A percentile compares a stretch with the other conserved stretches of the same genome.
Conservation (phyloP, 257 asterid genomes). For the Cordia subcordata region DNA sequence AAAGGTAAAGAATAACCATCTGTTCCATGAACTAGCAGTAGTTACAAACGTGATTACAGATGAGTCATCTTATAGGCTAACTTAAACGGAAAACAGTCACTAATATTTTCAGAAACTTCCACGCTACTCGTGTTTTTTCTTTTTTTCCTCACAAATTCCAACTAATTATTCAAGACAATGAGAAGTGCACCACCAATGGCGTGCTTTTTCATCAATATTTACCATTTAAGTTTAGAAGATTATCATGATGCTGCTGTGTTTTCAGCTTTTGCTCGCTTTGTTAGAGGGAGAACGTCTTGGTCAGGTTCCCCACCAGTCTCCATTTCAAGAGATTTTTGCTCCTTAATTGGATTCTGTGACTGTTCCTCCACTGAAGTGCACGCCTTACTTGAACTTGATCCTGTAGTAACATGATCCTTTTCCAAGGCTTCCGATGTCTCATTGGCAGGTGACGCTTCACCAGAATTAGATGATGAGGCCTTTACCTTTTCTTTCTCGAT, state of each 20-base stretch:
- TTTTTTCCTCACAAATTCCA: background rate
- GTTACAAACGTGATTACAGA: no score
- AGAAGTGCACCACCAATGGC: background rate
- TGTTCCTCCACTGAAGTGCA: constrained; percentile 16
- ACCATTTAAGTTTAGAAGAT: background rate
- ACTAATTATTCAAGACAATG: background rate
- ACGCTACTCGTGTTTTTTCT: background rate
- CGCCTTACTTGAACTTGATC: constrained; percentile 13
- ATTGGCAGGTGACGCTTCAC: constrained; percentile 20
- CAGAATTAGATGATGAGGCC: constrained; percentile 26
- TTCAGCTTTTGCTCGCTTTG: constrained; percentile 37
- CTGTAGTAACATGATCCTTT: constrained; percentile 10
- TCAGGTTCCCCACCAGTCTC: constrained; percentile 23
- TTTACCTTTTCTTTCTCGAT: constrained; percentile 53
- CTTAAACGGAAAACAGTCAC: background rate
- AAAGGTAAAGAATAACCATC: no score
- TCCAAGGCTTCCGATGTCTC: constrained; percentile 27
- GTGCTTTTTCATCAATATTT: background rate
- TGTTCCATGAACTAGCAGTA: background rate
- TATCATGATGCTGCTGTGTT: constrained; percentile 21
- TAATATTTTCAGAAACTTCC: background rate
- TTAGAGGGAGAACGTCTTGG: constrained; percentile 13
- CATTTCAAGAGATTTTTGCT: constrained; percentile 25
- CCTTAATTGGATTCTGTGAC: constrained; percentile 5
- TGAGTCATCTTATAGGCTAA: background rate